Base-by-base conservation (phyloP, 495 filamentous ascomycete genomes). In the Trichoderma erinaceum region DNA sequence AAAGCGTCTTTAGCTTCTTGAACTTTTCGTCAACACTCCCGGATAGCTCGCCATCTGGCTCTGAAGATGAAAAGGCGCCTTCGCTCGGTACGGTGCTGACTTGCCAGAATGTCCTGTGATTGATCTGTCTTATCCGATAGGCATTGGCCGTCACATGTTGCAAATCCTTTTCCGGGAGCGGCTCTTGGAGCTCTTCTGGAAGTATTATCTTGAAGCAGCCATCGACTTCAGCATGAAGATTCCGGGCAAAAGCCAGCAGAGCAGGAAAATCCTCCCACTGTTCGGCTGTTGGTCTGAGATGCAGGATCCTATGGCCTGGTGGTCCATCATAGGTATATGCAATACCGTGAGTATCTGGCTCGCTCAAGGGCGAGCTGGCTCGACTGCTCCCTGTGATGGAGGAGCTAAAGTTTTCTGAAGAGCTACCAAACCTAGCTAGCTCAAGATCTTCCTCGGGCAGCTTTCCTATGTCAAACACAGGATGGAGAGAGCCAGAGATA, bases 191-290 rank as follows among this genome's bases (percentile, higher is more conserved):
- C 16, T 52, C 69, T 25, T 68, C 44, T 7, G 69, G 63, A 13
- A 70, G 63, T 3, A 41, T 35, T 13, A 70, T 64, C 48, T 70
- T 70, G 66, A 70, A 70, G 38, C 66, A 67, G 8, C 69, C 69
- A 27, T 68, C 63, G 10, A 18, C 12, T 15, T 61, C 61, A 4
- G 67, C 67, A 29, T 52, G 63, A 41, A 66, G 69, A 35, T 32
- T 44, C 2, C 52, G 58, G 0, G 69, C 69, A 23, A 65, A 66
- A 32, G 61, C 48, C 41, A 70, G 61, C 4, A 70, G 48, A 3
- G 48, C 38, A 11, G 69, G 61, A 58, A 70, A 70, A 38, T 68
- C 66, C 1, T 4, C 61, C 69, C 69, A 70, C 66, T 70, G 66
- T 23, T 68, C 63, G 23, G 27, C n/a, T 21, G 66, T 68, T 25